Evolutionary conservation across 495 filamentous ascomycete species (phyloP).

Genomic region (Lasiosphaeria hispida): DNA sequence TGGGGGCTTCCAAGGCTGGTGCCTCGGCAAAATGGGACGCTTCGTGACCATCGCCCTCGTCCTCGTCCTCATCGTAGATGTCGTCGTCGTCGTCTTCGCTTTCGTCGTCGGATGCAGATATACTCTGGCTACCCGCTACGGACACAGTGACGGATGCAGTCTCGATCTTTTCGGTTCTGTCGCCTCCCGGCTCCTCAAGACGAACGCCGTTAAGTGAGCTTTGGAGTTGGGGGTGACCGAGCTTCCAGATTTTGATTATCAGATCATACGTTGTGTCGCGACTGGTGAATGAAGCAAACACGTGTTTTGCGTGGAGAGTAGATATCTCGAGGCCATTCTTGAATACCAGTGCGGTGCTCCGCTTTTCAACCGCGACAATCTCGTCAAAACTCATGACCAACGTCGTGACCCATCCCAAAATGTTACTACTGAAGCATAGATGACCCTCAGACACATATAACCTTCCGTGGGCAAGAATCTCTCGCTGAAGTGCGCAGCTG

Average conservation of each 20-base stretch:
- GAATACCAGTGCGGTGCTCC: conserved; percentile 92
- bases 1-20: conserved; percentile 61
- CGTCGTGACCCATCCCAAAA: conserved; percentile 95
- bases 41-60: conserved; percentile 60
- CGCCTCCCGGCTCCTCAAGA: conserved; percentile 73
- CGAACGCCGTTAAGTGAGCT: conserved; percentile 85
- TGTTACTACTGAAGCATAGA: conserved; percentile 98
- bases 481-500: conserved; percentile 90
- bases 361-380: conserved; percentile 93
- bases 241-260: conserved; percentile 96
- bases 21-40: conserved; percentile 58
- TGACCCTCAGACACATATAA: conserved; percentile 97
- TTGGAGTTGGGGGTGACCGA: conserved; percentile 85
- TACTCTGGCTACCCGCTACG: conserved; percentile 39
- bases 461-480: conserved; percentile 91
- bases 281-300: conserved; percentile 92
- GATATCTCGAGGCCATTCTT: conserved; percentile 97
- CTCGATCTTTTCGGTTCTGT: conserved; percentile 86
- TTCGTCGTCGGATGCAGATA: conserved; percentile 58
- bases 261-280: conserved; percentile 96
- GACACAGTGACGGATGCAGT: conserved; percentile 32
- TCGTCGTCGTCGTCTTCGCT: conserved; percentile 68
- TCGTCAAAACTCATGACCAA: conserved; percentile 95
- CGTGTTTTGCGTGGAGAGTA: conserved; percentile 89
- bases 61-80: conserved; percentile 74